Base-by-base conservation (phyloP, 169 alveolate genomes). In the Ichthyophthirius multifiliis region DNA sequence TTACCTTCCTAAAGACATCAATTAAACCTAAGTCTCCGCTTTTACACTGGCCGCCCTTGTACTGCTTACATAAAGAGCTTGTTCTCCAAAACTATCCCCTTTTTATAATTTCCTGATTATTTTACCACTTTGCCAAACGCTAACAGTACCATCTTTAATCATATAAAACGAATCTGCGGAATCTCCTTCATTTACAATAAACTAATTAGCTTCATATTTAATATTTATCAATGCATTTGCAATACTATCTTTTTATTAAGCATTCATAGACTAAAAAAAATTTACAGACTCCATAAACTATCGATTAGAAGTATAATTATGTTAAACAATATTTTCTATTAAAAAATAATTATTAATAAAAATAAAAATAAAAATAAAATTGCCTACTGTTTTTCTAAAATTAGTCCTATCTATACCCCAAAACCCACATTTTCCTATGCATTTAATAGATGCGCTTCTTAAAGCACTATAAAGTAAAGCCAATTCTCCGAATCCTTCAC, bases 121-220 rank as follows among this genome's bases (percentile, higher is more conserved):
- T 45, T 84, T 67, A 16, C 65, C 81, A 39, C 84, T 76, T 63
- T 65, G 81, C 45, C 34, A 75, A 47, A 86, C 79, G 2, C 81
- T 79, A 30, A 90, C 85, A 27, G 46, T 55, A 43, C 95, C 95
- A 83, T 85, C 81, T 63, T 87, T 85, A 2, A 90, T 83, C n/a
- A 90, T 82, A 67, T 47, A 90, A 64, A 85, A 83, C 39, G 80
- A 80, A 27, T 86, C 82, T 5, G 86, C 89, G n/a, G 39, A n/a
- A 71, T 87, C 95, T n/a, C 93, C 95, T 90, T 90, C 90, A 30
- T 78, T 85, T 0, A 87, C 84, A 20, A 87, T 79, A 43, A 64
- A 73, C 39, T 75, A 46, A 4, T 88, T 90, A 41, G 78, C 43
- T 16, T 85, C 64, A 43, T 79, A 85, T 76, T 82, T 80, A 20